Evolutionary conservation across 139 green algal genomes (phyloP).

Genomic region (Gonium pectorale): DNA sequence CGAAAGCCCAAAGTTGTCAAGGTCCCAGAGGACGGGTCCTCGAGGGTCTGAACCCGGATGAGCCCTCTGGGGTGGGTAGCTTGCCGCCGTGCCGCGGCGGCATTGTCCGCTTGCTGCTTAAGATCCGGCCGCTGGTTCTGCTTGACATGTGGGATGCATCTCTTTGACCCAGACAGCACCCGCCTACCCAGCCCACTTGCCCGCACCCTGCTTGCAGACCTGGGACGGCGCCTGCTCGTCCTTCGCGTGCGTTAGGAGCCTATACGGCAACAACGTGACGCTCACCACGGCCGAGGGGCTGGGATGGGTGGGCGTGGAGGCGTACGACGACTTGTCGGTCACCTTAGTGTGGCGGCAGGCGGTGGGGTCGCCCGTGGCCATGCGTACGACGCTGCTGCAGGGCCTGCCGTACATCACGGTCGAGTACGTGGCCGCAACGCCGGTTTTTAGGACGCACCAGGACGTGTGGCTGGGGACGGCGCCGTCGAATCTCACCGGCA

Average conservation of each 20-base stretch:
- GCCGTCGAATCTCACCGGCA: not conserved
- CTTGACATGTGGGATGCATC: too few relatives aligned
- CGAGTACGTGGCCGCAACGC: not conserved
- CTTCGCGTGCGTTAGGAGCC: not conserved
- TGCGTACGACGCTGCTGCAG: slow-evolving; percentile 25
- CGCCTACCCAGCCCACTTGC: too few relatives aligned
- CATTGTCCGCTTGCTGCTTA: too few relatives aligned
- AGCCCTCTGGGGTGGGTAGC: too few relatives aligned
- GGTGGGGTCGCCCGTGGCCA: not conserved
- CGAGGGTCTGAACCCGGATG: too few relatives aligned
- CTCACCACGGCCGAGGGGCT: not conserved
- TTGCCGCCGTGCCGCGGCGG: too few relatives aligned
- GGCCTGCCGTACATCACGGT: slow-evolving; percentile 32
- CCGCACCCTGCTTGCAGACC: not conserved
- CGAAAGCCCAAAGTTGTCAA: too few relatives aligned
- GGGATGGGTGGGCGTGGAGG: not conserved
- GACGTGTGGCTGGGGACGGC: not conserved
- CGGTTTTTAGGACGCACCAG: not conserved
- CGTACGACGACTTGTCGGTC: slow-evolving; percentile 21
- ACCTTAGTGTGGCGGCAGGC: slow-evolving; percentile 6
- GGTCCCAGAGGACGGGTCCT: too few relatives aligned
- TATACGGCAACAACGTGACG: not conserved
- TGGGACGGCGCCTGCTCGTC: not conserved
- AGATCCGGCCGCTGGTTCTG: too few relatives aligned
- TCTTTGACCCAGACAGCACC: too few relatives aligned